Base-by-base conservation (phyloP, 768 basidiomycete species). In the Lyophyllum atratum region DNA sequence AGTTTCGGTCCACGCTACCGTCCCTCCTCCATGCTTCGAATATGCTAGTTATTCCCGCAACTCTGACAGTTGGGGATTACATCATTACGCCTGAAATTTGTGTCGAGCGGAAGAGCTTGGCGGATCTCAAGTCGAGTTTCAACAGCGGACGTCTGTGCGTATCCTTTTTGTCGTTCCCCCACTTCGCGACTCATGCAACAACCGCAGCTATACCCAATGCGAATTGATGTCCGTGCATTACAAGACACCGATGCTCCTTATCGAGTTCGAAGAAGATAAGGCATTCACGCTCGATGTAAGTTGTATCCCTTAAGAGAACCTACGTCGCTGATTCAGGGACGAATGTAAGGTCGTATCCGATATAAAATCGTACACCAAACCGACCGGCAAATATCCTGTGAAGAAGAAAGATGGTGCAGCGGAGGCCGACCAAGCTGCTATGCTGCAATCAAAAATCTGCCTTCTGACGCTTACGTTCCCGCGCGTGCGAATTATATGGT, bases 191-290 rank as follows among this genome's bases (percentile, higher is more conserved):
- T 62, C 15, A 59, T 31, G 0, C 34, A 2, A 10, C 45, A 10
- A 15, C 44, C 21, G 2, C 62, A 98, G 96, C 58, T 97, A 96
- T 69, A 92, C 94, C 0, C 97, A 99, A 67, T 98, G 96, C 74
- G 96, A 98, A 72, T 70, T 93, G 21, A 98, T 99, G 96, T 94
- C 92, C 0, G 89, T 88, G 15, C 91, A 98, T 69, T 98, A 99
- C 76, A 97, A 94, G 72, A 86, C 90, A 19, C 95, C 96, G 0
- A 80, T 99, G 51, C 77, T 99, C 15, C 78, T 98, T 10, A 97
- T 98, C 64, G 95, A 99, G 68, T 98, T 98, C 60, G 96, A 98
- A 68, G 94, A 98, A 74, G 91, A 97, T 70, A 98, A 96, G 64
- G 87, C 93, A 0, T 97, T 98, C 70, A 90, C 91, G 0, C 80